phyloP scores from a whole-genome alignment of 1,284 basidiomycete species.

The Ceratobasidium sp. region DNA sequence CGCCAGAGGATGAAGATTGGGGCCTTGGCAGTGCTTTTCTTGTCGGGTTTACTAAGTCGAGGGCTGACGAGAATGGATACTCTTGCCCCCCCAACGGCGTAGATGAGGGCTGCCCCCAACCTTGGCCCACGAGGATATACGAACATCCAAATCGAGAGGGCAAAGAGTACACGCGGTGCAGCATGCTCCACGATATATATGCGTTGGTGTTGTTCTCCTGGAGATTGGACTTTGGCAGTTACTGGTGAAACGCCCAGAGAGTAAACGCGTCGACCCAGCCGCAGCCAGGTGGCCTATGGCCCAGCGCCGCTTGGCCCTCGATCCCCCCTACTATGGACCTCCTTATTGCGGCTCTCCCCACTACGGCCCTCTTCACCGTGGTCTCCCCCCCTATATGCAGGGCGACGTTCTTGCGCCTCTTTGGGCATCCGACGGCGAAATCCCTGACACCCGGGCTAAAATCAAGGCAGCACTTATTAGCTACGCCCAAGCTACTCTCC shows the following conservation, averaged over 20 bases:
- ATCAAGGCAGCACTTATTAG: not conserved
- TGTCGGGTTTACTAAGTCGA: not conserved
- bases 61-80: not conserved
- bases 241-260: too few relatives aligned
- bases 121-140: not conserved
- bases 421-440: not conserved
- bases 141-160: not conserved
- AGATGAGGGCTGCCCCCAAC: not conserved
- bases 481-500: not conserved
- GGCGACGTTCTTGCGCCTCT: too few relatives aligned
- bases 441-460: not conserved
- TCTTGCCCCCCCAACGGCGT: too few relatives aligned
- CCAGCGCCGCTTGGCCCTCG: too few relatives aligned
- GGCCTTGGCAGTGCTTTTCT: not conserved
- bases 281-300: too few relatives aligned
- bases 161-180: not conserved
- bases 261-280: too few relatives aligned
- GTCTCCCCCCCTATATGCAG: too few relatives aligned
- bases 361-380: too few relatives aligned
- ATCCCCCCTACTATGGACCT: too few relatives aligned
- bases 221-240: slow-evolving; percentile 5
- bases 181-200: slow-evolving; percentile 18
- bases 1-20: too few relatives aligned
- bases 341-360: too few relatives aligned
- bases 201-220: slow-evolving; percentile 1